Evolutionary conservation across 2,329 filamentous ascomycete genomes (phyloP), one percentile per base, ranked within the genome.

Genomic region (Fusarium citri): DNA sequence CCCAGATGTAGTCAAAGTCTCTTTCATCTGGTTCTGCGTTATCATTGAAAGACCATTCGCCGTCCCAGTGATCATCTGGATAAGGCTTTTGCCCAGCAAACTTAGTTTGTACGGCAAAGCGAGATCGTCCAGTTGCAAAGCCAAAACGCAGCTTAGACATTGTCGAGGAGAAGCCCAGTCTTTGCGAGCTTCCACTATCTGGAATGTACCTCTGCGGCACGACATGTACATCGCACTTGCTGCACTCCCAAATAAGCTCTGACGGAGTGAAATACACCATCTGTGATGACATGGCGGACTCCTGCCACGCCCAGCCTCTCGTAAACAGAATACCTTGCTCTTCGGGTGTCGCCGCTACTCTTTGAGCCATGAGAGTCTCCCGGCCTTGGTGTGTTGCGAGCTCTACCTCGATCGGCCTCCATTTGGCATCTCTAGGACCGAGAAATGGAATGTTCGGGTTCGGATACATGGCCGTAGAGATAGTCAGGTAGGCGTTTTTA

Each of bases 11-110:
- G 25, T 55, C 5, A 9, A 31, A 34, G 2, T 34, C 15, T 1
- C 15, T 34, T 0, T 0, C 15, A 0, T 16, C 30, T 9, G 30
- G 31, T 0, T 34, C 28, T 4, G 16, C 15, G 9, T 6, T 22
- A 2, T n/a, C 34, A 4, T 14, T 4, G 6, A 6, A 42, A 9
- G 23, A 30, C 7, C 3, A 34, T 18, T 2, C 31, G 8, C 16
- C 31, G 5, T 18, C 31, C 31, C 31, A 34, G 1, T 34, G 31
- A 34, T 34, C 31, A 34, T 34, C 16, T 0, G 16, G 15, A 3
- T 18, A 31, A 9, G 15, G 3, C 3, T 5, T 30, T 15, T 30
- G 12, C 15, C 6, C 30, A 4, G 7, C 14, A 31, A 16, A 16
- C 15, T 12, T 28, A 6, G 26, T 28, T 6, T 30, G 28, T 30